These are phyloP conservation scores for Moniliella sp. DNA, from an alignment of 1,284 basidiomycete genomes.

Conservation along the genomic window DNA sequence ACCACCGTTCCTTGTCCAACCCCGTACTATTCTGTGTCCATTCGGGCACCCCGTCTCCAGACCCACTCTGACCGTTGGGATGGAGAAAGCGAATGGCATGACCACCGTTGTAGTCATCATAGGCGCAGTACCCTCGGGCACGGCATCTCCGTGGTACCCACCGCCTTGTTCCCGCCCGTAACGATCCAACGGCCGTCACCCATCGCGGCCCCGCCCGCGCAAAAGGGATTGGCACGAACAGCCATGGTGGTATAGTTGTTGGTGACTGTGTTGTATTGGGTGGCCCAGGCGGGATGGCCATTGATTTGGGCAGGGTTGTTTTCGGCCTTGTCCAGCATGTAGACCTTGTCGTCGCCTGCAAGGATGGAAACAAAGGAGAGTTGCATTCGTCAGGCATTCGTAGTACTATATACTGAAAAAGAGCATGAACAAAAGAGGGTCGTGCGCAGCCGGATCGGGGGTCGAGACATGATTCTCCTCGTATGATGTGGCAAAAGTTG, in stretches of 20 bases:
- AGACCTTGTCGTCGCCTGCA: constrained; percentile 13
- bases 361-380: no score
- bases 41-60: constrained; percentile 13
- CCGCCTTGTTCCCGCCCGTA: constrained; percentile 20
- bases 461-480: no score
- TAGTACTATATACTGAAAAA: no score
- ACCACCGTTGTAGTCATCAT: constrained; percentile 17
- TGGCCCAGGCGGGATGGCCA: constrained; percentile 19
- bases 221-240: constrained; percentile 21
- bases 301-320: constrained; percentile 13
- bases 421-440: no score
- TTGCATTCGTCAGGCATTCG: no score
- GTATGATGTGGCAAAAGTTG: no score
- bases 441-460: no score
- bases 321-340: constrained; percentile 25
- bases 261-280: constrained; percentile 14
- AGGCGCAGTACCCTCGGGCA: constrained; percentile 7
- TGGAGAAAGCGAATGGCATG: constrained; percentile 3
- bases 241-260: constrained; percentile 11
- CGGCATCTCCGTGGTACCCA: constrained; percentile 11
- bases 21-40: constrained; percentile 11
- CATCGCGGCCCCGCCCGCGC: constrained; percentile 19
- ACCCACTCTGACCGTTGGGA: constrained; percentile 3
- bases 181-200: constrained; percentile 17
- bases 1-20: constrained; percentile 24